A percentile compares a stretch with the other conserved stretches of the same genome.
These are phyloP conservation scores for Leishmania tarentolae DNA, from an alignment of 208 protist genomes.

Conservation along the genomic window DNA sequence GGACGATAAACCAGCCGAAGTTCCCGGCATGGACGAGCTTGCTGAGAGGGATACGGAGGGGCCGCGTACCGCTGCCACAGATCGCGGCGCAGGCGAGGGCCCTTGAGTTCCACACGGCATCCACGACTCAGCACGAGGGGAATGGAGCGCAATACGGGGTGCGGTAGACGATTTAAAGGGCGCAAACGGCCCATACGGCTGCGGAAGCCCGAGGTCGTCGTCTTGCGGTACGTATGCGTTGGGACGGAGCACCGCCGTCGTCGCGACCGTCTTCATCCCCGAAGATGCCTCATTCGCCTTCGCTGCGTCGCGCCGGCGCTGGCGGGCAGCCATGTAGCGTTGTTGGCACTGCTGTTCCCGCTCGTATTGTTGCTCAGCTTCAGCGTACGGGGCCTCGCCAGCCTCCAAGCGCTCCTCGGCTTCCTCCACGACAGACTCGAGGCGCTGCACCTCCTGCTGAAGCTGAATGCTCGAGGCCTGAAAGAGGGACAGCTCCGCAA, in stretches of 20 bases:
- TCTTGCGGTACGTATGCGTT: conserved; percentile 93
- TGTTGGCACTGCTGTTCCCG: conserved; percentile 59
- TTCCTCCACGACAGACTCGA: conserved; percentile 79
- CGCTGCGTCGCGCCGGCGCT: conserved; percentile 48
- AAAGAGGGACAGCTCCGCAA: conserved; percentile 96
- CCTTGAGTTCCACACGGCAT: background rate
- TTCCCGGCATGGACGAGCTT: background rate
- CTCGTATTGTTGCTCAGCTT: conserved; percentile 80
- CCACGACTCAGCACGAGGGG: conserved; percentile 8
- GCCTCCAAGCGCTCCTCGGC: conserved; percentile 74
- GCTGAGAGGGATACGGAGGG: background rate
- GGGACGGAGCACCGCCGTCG: conserved; percentile 79
- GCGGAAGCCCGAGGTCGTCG: conserved; percentile 76
- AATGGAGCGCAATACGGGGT: background rate
- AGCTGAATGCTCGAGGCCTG: conserved; percentile 92
- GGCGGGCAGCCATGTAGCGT: conserved; percentile 62
- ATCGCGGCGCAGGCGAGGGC: background rate
- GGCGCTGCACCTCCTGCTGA: conserved; percentile 84
- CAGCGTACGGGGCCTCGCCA: conserved; percentile 83
- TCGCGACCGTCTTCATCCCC: conserved; percentile 31
- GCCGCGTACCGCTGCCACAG: conserved; percentile 3
- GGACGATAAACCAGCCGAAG: background rate
- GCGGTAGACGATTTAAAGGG: conserved; percentile 64
- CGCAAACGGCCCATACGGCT: conserved; percentile 79
- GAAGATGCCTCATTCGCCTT: conserved; percentile 20